Evolutionary conservation across 805 yeast species (phyloP), one percentile per base, ranked within the genome.

Genomic region (Candida alai): DNA sequence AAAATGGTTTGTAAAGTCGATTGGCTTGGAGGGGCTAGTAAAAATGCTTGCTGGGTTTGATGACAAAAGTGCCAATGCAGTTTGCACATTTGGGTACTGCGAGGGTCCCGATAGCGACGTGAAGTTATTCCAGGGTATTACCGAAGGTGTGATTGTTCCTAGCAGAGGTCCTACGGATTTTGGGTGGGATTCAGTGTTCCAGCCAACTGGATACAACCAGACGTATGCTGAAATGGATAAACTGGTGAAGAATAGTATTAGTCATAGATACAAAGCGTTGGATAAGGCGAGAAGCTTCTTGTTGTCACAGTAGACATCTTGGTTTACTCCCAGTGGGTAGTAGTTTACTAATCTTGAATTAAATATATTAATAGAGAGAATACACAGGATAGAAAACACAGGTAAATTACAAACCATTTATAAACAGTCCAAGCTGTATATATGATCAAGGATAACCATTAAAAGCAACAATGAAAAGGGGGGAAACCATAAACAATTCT

Each of bases 111-210:
- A 79, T 5, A 38, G 65, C 26, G 81, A 77, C 38, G 87, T 81
- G n/a, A 57, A 72, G 43, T 64, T 87, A 30, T 89, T 93, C 60
- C 90, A 85, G 56, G 99, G 98, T 6, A 60, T 76, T 29, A 84
- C 95, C 1, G 68, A 73, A 9, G 99, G 99, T 15, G 59, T 46
- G 6, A 89, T 93, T 50, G 97, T 89, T 5, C 65, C 67, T 11
- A 70, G 79, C 22, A 65, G 94, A 39, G 97, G 97, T 2, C 85
- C 85, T 5, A 73, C 78, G 10, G 71, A 74, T 40, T 93, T 93
- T 56, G 99, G 99, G 2, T 93, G 96, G 95, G 97, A 93, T 61
- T 79, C 96, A 6, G 65, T 85, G 32, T 93, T 93, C 58, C 72
- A 81, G 61, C 98, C 98, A 2, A 63, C 66, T 18, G 96, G 95